These are phyloP conservation scores for Rhytidhysteron rufulum DNA, from an alignment of 2,329 filamentous ascomycete species.

Conservation along the genomic window DNA sequence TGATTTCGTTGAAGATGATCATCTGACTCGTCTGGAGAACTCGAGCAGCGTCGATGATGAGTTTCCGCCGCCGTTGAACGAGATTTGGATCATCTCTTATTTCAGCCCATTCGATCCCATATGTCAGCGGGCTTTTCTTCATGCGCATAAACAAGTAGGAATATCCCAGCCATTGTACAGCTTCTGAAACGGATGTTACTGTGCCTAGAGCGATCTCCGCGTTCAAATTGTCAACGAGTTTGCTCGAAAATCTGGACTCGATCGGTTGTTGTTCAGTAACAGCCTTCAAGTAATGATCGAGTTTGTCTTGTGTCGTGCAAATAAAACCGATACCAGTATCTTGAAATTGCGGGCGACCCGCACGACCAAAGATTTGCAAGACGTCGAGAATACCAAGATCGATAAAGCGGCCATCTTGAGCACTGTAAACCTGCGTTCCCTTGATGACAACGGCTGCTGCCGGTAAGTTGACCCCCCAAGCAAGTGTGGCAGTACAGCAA, in stretches of 20 bases:
- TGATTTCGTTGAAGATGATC: constrained; percentile 97
- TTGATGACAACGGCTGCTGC: constrained; percentile 97
- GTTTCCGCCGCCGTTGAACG: constrained; percentile 76
- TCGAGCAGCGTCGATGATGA: constrained; percentile 83
- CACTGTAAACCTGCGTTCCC: constrained; percentile 93
- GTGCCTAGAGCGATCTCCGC: constrained; percentile 92
- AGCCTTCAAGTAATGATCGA: constrained; percentile 85
- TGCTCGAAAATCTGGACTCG: constrained; percentile 91
- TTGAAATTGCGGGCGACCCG: constrained; percentile 94
- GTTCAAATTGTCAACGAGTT: constrained; percentile 94
- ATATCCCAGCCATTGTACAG: constrained; percentile 95
- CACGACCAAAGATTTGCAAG: constrained; percentile 96
- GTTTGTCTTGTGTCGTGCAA: constrained; percentile 90
- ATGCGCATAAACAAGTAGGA: constrained; percentile 97
- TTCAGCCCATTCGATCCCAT: constrained; percentile 94
- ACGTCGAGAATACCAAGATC: constrained; percentile 96
- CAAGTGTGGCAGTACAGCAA: constrained; percentile 95
- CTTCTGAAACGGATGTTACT: constrained; percentile 89
- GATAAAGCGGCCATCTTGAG: constrained; percentile 93
- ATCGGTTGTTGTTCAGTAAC: constrained; percentile 96
- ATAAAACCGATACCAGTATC: constrained; percentile 98
- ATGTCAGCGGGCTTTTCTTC: constrained; percentile 84
- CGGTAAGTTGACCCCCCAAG: constrained; percentile 98
- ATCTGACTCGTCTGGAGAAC: constrained; percentile 92
- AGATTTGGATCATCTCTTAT: constrained; percentile 82